Evolutionary conservation across 352 stramenopile genomes (phyloP).

Genomic region (Globisporangium heterothallicum): DNA sequence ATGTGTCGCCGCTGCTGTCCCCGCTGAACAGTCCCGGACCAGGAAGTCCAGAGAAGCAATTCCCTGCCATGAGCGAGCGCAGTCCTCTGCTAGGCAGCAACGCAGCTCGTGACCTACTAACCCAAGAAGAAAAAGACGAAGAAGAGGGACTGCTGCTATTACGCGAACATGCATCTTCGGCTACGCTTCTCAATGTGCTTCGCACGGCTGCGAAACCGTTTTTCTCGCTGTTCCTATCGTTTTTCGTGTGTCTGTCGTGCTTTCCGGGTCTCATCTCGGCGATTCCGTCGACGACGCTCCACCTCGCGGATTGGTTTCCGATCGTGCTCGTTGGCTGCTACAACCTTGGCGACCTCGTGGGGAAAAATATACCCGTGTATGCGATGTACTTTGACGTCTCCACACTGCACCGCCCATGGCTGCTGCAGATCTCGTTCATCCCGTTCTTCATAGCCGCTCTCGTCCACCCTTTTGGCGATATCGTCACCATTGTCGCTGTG

Average conservation of each 20-base stretch:
- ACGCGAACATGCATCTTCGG: constrained; percentile 32
- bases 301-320: constrained; percentile 64
- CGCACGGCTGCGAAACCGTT: constrained; percentile 64
- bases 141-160: constrained; percentile 31
- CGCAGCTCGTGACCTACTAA: no score
- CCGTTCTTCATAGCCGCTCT: constrained; percentile 61
- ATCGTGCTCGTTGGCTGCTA: constrained; percentile 73
- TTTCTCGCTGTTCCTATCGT: constrained; percentile 73
- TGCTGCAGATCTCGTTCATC: constrained; percentile 58
- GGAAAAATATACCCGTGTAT: constrained; percentile 74
- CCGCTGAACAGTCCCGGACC: constrained; percentile 42
- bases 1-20: constrained; percentile 33
- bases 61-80: constrained; percentile 26
- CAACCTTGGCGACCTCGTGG: constrained; percentile 69
- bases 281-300: constrained; percentile 54
- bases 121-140: constrained; percentile 20
- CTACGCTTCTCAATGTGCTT: constrained; percentile 53
- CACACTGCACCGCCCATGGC: constrained; percentile 63
- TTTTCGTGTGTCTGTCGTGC: constrained; percentile 72
- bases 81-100: constrained; percentile 33
- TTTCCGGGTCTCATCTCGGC: constrained; percentile 75
- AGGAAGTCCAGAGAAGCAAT: constrained; percentile 13
- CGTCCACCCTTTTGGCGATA: constrained; percentile 50
- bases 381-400: constrained; percentile 64
- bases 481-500: constrained; percentile 43